These are phyloP conservation scores for Flaveria floridana DNA, from an alignment of 140 eudicot genomes.

Conservation along the genomic window DNA sequence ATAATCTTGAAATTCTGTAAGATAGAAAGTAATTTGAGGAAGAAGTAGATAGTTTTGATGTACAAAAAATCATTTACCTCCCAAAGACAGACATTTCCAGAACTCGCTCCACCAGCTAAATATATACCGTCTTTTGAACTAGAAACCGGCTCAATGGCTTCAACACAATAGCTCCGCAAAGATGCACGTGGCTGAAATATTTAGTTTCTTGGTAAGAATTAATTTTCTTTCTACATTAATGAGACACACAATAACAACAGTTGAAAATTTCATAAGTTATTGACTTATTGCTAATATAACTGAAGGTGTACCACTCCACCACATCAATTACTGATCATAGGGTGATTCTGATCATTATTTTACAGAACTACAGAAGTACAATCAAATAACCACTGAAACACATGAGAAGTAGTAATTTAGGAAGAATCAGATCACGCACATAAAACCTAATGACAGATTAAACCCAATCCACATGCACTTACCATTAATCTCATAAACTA, in stretches of 20 bases:
- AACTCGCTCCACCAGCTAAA: conserved; percentile 57
- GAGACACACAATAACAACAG: not conserved
- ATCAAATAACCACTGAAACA: conserved; percentile 14
- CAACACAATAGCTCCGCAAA: conserved; percentile 40
- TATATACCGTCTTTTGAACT: conserved; percentile 48
- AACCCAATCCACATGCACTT: not conserved
- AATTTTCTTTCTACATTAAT: not conserved
- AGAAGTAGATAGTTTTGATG: not conserved
- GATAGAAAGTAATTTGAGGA: conserved; percentile 1
- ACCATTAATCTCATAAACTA: conserved; percentile 5
- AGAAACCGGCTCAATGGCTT: conserved; percentile 49
- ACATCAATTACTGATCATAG: conserved; percentile 3
- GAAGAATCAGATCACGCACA: too few relatives aligned
- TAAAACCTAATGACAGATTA: not conserved
- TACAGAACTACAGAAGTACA: not conserved
- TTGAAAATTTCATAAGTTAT: not conserved
- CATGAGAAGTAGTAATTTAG: not conserved
- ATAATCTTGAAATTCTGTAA: conserved; percentile 8
- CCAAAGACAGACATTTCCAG: conserved; percentile 52
- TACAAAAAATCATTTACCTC: conserved; percentile 37
- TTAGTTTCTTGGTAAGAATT: not conserved
- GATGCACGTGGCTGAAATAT: conserved; percentile 40
- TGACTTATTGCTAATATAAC: not conserved
- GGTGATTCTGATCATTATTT: not conserved
- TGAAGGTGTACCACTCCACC: not conserved